phyloP scores from a whole-genome alignment of 176 grass and related monocot genomes.

The Eleusine coracana region DNA sequence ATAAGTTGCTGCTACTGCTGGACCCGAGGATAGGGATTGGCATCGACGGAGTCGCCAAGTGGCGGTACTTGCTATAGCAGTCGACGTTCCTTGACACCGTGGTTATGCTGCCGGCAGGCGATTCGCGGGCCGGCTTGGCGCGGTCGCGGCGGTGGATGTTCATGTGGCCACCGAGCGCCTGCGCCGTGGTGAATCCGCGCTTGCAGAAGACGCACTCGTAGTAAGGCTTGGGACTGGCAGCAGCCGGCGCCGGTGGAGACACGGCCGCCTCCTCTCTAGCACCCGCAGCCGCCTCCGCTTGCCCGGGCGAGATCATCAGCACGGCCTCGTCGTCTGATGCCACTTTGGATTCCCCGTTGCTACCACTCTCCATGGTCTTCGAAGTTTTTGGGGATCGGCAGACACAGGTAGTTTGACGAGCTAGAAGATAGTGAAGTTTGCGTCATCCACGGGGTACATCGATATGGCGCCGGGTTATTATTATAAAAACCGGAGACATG shows the following conservation, averaged over 20 bases:
- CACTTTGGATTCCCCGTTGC: conserved; percentile 34
- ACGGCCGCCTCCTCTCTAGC: neutral
- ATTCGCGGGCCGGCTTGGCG: conserved; percentile 20
- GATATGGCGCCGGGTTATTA: conserved; percentile 5
- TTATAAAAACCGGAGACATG: conserved; percentile 16
- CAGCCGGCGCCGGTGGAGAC: neutral
- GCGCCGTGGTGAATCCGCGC: conserved; percentile 69
- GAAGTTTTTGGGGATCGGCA: conserved; percentile 35
- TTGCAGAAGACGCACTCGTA: conserved; percentile 78
- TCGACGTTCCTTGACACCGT: conserved; percentile 21
- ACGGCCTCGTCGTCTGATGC: conserved; percentile 33
- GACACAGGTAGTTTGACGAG: conserved; percentile 31
- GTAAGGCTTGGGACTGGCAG: conserved; percentile 35
- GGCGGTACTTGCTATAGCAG: conserved; percentile 30
- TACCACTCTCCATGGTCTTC: conserved; percentile 24
- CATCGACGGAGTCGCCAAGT: neutral
- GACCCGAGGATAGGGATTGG: neutral
- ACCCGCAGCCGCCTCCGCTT: neutral
- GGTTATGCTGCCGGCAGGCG: neutral
- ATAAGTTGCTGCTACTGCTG: conserved; percentile 24
- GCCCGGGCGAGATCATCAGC: neutral
- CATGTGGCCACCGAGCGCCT: conserved; percentile 75
- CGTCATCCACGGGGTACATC: neutral
- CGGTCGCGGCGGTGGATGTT: conserved; percentile 72
- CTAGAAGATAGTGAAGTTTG: conserved; percentile 31